Evolutionary conservation across 2,329 filamentous ascomycete genomes (phyloP).

Genomic region (Fusarium sp.): DNA sequence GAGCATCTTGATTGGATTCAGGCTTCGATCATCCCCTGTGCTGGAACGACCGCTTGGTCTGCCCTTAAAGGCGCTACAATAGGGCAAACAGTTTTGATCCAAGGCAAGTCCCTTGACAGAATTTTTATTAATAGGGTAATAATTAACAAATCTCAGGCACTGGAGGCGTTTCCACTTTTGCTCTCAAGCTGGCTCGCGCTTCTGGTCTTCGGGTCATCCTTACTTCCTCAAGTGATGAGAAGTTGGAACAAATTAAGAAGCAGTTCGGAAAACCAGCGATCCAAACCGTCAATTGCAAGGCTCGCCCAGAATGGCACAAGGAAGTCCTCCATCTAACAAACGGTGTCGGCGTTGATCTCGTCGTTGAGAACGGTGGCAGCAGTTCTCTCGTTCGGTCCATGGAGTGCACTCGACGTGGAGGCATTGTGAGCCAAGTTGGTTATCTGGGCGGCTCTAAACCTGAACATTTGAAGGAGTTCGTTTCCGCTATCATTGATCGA

Average conservation of each 20-base stretch:
- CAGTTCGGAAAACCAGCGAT: slow-evolving; percentile 51
- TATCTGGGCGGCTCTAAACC: slow-evolving; percentile 48
- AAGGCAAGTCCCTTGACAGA: slow-evolving; percentile 41
- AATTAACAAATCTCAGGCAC: slow-evolving; percentile 43
- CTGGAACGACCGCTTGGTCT: slow-evolving; percentile 55
- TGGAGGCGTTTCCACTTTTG: slow-evolving; percentile 50
- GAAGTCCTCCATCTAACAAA: slow-evolving; percentile 53
- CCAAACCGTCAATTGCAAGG: slow-evolving; percentile 59
- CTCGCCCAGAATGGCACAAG: slow-evolving; percentile 55
- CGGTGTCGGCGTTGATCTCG: slow-evolving; percentile 56
- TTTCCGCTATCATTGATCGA: slow-evolving; percentile 49
- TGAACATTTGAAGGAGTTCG: slow-evolving; percentile 44
- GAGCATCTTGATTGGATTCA: slow-evolving; percentile 47
- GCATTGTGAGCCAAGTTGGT: slow-evolving; percentile 53
- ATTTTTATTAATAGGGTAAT: not conserved
- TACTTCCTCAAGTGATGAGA: slow-evolving; percentile 60
- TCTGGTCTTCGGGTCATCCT: slow-evolving; percentile 60
- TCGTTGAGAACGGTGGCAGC: slow-evolving; percentile 55
- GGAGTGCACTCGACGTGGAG: slow-evolving; percentile 51
- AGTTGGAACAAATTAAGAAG: slow-evolving; percentile 54
- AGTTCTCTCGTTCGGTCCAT: slow-evolving; percentile 50
- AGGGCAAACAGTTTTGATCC: slow-evolving; percentile 53
- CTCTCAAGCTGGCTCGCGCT: slow-evolving; percentile 56
- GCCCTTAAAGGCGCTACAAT: slow-evolving; percentile 50
- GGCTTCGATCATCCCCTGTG: slow-evolving; percentile 51